Evolutionary conservation across 495 filamentous ascomycete species (phyloP), one percentile per base, ranked within the genome.

Genomic region (Xylaria venustula): DNA sequence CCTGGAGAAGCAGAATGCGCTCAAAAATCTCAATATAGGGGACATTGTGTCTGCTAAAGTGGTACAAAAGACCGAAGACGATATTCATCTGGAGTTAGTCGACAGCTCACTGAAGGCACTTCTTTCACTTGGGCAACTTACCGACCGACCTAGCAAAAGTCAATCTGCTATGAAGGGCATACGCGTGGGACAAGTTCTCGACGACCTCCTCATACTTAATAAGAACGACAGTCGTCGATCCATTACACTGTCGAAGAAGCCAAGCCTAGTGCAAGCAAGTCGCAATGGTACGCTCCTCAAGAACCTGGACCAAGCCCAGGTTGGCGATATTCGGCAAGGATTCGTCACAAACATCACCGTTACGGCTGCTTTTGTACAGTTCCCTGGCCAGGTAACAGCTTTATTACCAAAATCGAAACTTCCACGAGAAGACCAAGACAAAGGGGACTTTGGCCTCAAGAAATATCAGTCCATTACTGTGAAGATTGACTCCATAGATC

Each of bases 301-400:
- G 17, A 76, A 74, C 28, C 86, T 95, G 51, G 86, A 88, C 37
- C 85, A 91, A 61, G 80, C 92, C 17, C 77, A 83, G 41, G 83
- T 91, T 58, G 88, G 88, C 19, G 75, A 86, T 25, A 75, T 79
- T 15, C 83, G 93, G 7, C 81, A 82, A 59, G 94, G 94, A n/a
- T 97, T 93, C 69, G 82, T 98, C 26, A 86, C 87, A 48, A 93
- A 90, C 63, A 88, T 93, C 42, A 90, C 90, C 7, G 71, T 81
- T n/a, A 88, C 83, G 2, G 90, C 87, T 36, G 78, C 89, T 19
- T 97, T 96, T 61, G 83, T 97, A 11, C 86, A 92, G 64, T 96
- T 96, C 76, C 83, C 86, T 15, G 89, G 88, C 54, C 87, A 87
- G 20, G 67, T 96, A 41, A 88, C 84, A 40, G 93, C 90, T 12